Evolutionary conservation across 371 early-diverging fungal species (phyloP).

Genomic region (Mortierella sp.): DNA sequence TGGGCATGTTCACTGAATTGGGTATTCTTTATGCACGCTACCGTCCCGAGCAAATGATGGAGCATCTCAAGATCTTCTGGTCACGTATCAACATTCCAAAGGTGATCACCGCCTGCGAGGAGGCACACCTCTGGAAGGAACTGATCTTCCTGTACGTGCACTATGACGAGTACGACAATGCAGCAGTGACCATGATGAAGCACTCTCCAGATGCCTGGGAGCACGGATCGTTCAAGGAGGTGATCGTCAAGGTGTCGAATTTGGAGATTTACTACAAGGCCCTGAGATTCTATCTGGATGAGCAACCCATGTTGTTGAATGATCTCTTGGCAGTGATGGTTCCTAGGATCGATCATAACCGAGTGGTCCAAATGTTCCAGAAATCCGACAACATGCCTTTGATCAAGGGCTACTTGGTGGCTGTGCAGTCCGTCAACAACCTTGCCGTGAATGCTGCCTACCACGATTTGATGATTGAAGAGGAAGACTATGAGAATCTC

Average conservation of each 20-base stretch:
- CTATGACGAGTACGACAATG: conserved; percentile 98
- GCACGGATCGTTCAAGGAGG: conserved; percentile 94
- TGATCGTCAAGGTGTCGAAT: conserved; percentile 95
- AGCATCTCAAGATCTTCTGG: conserved; percentile 95
- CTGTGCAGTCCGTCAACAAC: conserved; percentile 93
- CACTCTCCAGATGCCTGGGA: conserved; percentile 95
- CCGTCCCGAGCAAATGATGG: conserved; percentile 93
- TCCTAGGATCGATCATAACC: conserved; percentile 93
- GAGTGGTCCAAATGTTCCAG: conserved; percentile 96
- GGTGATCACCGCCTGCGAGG: conserved; percentile 94
- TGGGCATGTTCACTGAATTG: conserved; percentile 99
- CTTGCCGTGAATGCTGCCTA: conserved; percentile 92
- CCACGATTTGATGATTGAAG: conserved; percentile 96
- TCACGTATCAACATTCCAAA: conserved; percentile 98
- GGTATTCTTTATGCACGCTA: conserved; percentile 96
- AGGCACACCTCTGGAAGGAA: conserved; percentile 96
- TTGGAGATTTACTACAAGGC: conserved; percentile 97
- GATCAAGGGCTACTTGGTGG: conserved; percentile 92
- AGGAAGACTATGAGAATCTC: conserved; percentile 92
- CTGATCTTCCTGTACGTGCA: conserved; percentile 97
- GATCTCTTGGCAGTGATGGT: conserved; percentile 90
- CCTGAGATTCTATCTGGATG: conserved; percentile 94
- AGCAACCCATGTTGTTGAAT: conserved; percentile 92
- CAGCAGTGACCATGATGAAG: conserved; percentile 92
- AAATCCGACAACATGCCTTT: conserved; percentile 96